Conservation (phyloP, 2,329 filamentous ascomycete genomes). For the Exophiala oligosperma region DNA sequence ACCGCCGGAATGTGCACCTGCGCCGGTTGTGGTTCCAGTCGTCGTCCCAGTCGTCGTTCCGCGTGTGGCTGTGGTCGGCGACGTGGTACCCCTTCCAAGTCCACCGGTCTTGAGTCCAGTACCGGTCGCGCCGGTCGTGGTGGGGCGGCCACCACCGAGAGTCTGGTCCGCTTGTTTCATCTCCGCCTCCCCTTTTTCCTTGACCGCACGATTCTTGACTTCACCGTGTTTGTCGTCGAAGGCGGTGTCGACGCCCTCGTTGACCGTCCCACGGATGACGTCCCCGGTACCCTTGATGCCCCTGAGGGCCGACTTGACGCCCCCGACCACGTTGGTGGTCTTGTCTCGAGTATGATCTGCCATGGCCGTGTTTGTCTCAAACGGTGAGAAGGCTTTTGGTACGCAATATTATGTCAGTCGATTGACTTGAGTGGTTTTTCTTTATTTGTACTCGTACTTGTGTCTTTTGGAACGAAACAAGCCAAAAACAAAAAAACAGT, state of each 20-base stretch:
- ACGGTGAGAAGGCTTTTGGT: no score
- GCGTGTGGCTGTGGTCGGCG: not conserved
- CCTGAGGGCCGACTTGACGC: slow-evolving; percentile 18
- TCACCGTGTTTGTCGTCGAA: slow-evolving; percentile 21
- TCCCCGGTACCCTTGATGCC: slow-evolving; percentile 24
- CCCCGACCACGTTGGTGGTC: slow-evolving; percentile 9
- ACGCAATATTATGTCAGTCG: no score
- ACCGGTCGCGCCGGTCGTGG: not conserved
- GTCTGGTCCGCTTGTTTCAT: slow-evolving; percentile 13
- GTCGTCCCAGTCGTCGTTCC: not conserved
- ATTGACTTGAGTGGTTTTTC: no score
- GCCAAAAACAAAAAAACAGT: no score
- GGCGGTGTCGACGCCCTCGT: slow-evolving; percentile 18
- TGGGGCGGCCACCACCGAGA: not conserved
- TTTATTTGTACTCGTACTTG: no score
- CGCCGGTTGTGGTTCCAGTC: slow-evolving; percentile 16
- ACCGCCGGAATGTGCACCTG: slow-evolving; percentile 20
- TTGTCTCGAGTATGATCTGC: slow-evolving; percentile 19
- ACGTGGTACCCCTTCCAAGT: not conserved
- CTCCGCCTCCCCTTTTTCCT: slow-evolving; percentile 20
- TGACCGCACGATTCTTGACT: slow-evolving; percentile 15
- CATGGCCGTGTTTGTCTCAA: slow-evolving; percentile 3
- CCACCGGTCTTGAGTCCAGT: slow-evolving; percentile 1
- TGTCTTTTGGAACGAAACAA: no score
- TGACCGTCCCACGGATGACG: slow-evolving; percentile 22